Base-by-base conservation (phyloP, 2,329 filamentous ascomycete species). In the Myotisia sp. region DNA sequence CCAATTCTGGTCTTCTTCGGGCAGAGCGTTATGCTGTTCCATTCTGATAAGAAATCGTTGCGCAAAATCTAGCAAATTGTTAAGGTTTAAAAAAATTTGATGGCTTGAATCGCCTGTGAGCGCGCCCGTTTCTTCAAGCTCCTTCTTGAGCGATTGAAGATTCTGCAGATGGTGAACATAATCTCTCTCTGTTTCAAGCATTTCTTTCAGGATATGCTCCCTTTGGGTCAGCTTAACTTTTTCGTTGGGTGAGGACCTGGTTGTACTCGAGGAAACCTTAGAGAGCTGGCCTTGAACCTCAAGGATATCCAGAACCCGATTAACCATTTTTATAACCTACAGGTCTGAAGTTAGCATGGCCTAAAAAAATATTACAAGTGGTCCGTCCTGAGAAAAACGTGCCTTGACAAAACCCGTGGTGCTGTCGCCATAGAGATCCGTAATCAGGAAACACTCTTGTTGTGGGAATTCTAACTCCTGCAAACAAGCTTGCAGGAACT, bases 111-210 rank as follows among this genome's bases (percentile, higher is more conserved):
- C 90, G 35, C 90, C 87, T 2, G 83, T 80, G 43, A 95, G 75
- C 23, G 84, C 74, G 23, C 85, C 85, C 44, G 79, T 85, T 52
- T 92, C 80, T 47, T 94, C 85, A 36, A 95, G 67, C 16, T 79
- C 74, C 59, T 83, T 87, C 62, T 93, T 95, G 51, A 95, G 70
- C 32, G 86, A 79, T 54, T 95, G 85, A 22, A 98, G 59, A 46
- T 93, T 87, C 55, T 95, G 87, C 34, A 98, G 63, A 62, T 98
- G 90, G 55, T 95, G 86, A 3, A 95, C 90, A 48, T 98, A 98
- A 59, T 94, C 94, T 42, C 90, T 77, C 59, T 98, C 90, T 1
- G 87, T 95, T 47, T 87, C 83, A 37, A 98, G 79, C 29, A 98
- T 63, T 58, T 98, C 90, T 50, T 80, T 76, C 27, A 98, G 73